Percentiles rank a stretch among this genome's conserved stretches.
Conservation (phyloP, 805 yeast genomes). For the Kodamaea neixiangensis region DNA sequence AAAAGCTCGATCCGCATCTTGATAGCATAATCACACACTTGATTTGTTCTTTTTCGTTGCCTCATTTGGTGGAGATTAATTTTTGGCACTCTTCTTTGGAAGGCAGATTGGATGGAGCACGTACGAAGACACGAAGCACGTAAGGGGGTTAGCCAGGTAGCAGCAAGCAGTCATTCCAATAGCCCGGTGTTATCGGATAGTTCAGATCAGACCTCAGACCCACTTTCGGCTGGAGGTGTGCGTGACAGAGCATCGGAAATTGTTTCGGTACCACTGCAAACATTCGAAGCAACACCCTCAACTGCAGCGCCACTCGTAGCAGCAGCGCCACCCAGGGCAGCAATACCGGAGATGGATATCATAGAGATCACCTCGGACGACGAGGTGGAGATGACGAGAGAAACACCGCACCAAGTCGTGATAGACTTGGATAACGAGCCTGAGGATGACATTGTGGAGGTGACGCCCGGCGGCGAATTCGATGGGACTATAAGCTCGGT, state of each 20-base stretch:
- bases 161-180: neutral
- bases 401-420: constrained; percentile 20
- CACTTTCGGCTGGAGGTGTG: neutral
- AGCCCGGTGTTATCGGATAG: neutral
- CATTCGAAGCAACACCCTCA: neutral
- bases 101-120: neutral
- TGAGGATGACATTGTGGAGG: constrained; percentile 24
- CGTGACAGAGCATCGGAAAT: neutral
- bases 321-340: neutral
- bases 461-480: neutral
- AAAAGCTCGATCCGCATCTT: neutral
- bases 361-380: constrained; percentile 19
- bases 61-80: neutral
- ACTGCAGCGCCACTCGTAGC: too few species aligned
- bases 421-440: constrained; percentile 19
- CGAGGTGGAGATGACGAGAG: constrained; percentile 26
- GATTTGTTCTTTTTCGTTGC: neutral
- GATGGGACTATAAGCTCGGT: constrained; percentile 1
- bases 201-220: neutral
- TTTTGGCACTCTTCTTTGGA: neutral
- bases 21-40: neutral
- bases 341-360: constrained; percentile 5
- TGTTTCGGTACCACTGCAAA: neutral
- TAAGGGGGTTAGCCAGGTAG: neutral
- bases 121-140: neutral